Evolutionary conservation across 495 filamentous ascomycete species (phyloP).

Genomic region (Geopyxis carbonaria): DNA sequence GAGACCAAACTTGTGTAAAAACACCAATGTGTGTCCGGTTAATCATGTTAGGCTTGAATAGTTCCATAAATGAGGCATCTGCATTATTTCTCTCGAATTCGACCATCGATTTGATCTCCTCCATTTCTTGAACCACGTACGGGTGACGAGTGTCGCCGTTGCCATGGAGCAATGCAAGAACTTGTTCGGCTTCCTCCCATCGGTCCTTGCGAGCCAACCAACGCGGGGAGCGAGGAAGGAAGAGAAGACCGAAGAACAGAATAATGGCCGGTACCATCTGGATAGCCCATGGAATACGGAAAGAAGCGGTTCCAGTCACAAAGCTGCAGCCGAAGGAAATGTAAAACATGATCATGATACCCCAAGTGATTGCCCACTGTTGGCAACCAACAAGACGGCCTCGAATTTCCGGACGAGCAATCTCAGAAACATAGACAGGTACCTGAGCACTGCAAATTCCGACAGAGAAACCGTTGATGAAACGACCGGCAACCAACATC

Average conservation of each 20-base stretch:
- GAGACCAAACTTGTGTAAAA: slow-evolving; percentile 72
- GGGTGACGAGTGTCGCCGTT: slow-evolving; percentile 43
- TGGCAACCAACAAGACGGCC: slow-evolving; percentile 56
- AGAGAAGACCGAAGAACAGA: slow-evolving; percentile 44
- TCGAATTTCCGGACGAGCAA: slow-evolving; percentile 50
- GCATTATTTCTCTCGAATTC: slow-evolving; percentile 49
- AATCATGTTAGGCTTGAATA: slow-evolving; percentile 39
- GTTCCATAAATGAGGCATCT: slow-evolving; percentile 50
- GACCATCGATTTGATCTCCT: slow-evolving; percentile 51
- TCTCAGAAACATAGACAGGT: slow-evolving; percentile 61
- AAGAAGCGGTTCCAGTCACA: slow-evolving; percentile 41
- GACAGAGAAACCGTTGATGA: slow-evolving; percentile 61
- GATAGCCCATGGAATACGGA: slow-evolving; percentile 60
- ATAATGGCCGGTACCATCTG: slow-evolving; percentile 56
- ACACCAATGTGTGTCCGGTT: slow-evolving; percentile 39
- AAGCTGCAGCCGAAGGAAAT: slow-evolving; percentile 62
- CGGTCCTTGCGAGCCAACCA: slow-evolving; percentile 61
- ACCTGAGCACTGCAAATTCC: slow-evolving; percentile 69
- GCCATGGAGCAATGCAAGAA: slow-evolving; percentile 48
- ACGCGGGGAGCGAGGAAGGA: slow-evolving; percentile 59
- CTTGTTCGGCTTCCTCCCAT: slow-evolving; percentile 50
- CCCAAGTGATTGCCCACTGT: slow-evolving; percentile 59
- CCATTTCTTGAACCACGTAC: slow-evolving; percentile 47
- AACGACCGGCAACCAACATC: slow-evolving; percentile 59
- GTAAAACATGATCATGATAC: slow-evolving; percentile 69